A percentile compares a stretch with the other conserved stretches of the same genome.
phyloP scores from a whole-genome alignment of 2,329 filamentous ascomycete species.

The Zymoseptoria tritici region DNA sequence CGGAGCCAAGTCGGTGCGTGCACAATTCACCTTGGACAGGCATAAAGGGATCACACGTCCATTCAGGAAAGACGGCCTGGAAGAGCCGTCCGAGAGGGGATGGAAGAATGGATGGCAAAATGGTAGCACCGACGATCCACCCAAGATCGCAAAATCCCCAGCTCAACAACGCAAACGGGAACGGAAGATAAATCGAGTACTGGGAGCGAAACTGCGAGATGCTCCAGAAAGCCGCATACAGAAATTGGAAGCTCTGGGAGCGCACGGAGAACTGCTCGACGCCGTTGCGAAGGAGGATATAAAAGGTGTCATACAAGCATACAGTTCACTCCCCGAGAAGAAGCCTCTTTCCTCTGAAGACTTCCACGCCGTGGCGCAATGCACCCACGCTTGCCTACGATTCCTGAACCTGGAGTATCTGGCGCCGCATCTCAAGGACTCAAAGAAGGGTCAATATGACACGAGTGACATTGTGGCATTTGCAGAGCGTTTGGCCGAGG shows the following conservation, averaged over 20 bases:
- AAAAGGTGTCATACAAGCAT: slow-evolving; percentile 14
- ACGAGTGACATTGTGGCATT: slow-evolving; percentile 23
- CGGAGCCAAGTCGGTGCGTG: background rate
- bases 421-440: slow-evolving; percentile 4
- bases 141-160: background rate
- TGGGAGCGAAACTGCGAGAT: background rate
- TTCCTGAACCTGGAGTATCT: background rate
- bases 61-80: background rate
- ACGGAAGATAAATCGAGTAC: background rate
- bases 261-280: slow-evolving; percentile 12
- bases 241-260: slow-evolving; percentile 4
- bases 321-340: slow-evolving; percentile 10
- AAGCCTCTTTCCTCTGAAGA: slow-evolving; percentile 10
- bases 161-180: slow-evolving; percentile 10
- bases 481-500: slow-evolving; percentile 33
- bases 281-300: slow-evolving; percentile 16
- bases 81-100: background rate
- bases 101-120: too few species aligned
- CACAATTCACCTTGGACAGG: background rate
- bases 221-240: background rate
- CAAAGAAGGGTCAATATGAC: slow-evolving; percentile 8
- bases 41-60: background rate
- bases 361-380: slow-evolving; percentile 11
- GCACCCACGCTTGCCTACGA: slow-evolving; percentile 4
- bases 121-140: too few species aligned